Evolutionary conservation across 208 protist species (phyloP).

Genomic region (Trypanosoma melophagium): DNA sequence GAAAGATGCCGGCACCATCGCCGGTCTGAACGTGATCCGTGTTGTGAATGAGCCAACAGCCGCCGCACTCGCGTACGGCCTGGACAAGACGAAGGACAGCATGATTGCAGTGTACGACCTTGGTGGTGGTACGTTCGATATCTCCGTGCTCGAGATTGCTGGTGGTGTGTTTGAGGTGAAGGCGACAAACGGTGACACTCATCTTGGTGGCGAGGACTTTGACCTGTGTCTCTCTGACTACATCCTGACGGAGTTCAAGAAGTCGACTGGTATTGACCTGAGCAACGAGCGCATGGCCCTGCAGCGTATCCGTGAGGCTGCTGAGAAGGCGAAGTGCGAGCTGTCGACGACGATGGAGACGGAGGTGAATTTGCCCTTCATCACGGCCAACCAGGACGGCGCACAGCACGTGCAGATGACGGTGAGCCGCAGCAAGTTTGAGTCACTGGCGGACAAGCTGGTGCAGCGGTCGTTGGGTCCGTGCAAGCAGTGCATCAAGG

Average conservation of each 20-base stretch:
- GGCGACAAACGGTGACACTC: slow-evolving; percentile 97
- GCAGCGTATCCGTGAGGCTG: slow-evolving; percentile 82
- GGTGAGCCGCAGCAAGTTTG: slow-evolving; percentile 98
- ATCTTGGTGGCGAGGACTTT: slow-evolving; percentile 94
- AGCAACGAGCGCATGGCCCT: slow-evolving; percentile 59
- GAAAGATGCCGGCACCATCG: slow-evolving; percentile 97
- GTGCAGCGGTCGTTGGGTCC: slow-evolving; percentile 82
- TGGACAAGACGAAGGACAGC: slow-evolving; percentile 86
- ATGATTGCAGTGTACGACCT: slow-evolving; percentile 89
- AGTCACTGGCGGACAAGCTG: slow-evolving; percentile 93
- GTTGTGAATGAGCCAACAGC: slow-evolving; percentile 99
- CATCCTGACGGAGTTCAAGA: slow-evolving; percentile 96
- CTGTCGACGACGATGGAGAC: slow-evolving; percentile 92
- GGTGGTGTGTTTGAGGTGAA: slow-evolving; percentile 98
- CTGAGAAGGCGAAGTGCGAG: slow-evolving; percentile 97
- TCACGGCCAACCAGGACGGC: slow-evolving; percentile 95
- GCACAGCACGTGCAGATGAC: slow-evolving; percentile 93
- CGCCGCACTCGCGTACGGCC: slow-evolving; percentile 96
- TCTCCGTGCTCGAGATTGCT: slow-evolving; percentile 97
- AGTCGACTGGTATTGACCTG: slow-evolving; percentile 74
- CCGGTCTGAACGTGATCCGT: slow-evolving; percentile 94
- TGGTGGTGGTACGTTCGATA: slow-evolving; percentile 96
- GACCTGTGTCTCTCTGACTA: slow-evolving; percentile 95
- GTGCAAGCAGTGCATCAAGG: slow-evolving; percentile 84
- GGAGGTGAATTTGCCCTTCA: slow-evolving; percentile 97